phyloP scores from a whole-genome alignment of 192 early-diverging fungal species.

The Geranomyces variabilis region DNA sequence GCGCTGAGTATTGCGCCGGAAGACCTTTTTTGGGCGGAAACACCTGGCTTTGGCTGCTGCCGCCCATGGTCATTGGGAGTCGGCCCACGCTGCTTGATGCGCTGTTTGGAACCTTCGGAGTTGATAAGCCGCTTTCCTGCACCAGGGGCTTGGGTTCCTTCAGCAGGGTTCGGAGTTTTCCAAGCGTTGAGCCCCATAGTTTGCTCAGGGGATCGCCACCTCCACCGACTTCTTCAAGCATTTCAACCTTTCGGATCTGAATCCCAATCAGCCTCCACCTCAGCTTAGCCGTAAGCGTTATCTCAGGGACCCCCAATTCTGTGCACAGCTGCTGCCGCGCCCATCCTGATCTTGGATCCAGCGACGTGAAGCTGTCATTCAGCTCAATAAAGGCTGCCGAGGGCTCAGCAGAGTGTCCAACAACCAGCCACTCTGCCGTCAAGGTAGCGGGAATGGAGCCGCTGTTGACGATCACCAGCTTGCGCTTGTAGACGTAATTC shows the following conservation, averaged over 20 bases:
- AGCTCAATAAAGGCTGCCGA: conserved; percentile 43
- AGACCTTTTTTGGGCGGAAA: conserved; percentile 31
- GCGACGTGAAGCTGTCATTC: conserved; percentile 49
- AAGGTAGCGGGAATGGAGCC: conserved; percentile 63
- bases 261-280: conserved; percentile 34
- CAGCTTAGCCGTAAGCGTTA: conserved; percentile 44
- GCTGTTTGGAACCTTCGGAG: conserved; percentile 1
- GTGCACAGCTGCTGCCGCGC: conserved; percentile 42
- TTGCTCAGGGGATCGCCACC: conserved; percentile 28
- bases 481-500: conserved; percentile 57
- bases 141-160: neutral
- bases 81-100: conserved; percentile 17
- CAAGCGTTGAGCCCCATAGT: conserved; percentile 33
- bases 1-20: conserved; percentile 42
- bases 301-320: conserved; percentile 44
- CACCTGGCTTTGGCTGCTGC: conserved; percentile 20
- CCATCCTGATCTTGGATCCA: conserved; percentile 64
- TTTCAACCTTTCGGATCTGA: conserved; percentile 48
- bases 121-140: neutral
- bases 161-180: conserved; percentile 17
- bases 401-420: conserved; percentile 51
- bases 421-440: conserved; percentile 60
- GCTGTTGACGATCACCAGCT: conserved; percentile 51
- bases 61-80: neutral
- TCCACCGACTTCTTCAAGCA: conserved; percentile 10